phyloP scores from a whole-genome alignment of 106 monocot species.

The Acorus gramineus region DNA sequence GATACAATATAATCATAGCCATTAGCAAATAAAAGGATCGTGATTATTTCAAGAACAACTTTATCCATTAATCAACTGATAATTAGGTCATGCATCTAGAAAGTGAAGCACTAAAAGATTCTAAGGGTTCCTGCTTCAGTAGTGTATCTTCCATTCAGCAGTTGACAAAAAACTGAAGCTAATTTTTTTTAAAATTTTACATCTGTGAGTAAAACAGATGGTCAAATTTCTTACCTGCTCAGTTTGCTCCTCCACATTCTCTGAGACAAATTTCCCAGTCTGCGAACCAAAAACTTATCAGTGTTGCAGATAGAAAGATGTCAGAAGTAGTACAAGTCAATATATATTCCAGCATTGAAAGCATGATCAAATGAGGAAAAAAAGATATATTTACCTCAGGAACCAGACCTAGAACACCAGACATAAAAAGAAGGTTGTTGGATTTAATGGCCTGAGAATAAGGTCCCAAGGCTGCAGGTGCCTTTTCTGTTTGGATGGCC shows the following conservation, averaged over 20 bases:
- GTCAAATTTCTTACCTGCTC: constrained; percentile 47
- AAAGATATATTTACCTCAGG: constrained; percentile 59
- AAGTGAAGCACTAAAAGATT: no score
- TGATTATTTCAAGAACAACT: no score
- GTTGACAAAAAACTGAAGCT: no score
- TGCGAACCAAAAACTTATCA: constrained; percentile 14
- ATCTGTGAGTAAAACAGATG: background rate
- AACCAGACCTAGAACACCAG: constrained; percentile 82
- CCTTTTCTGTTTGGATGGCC: constrained; percentile 71
- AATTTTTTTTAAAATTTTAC: background rate
- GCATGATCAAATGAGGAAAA: background rate
- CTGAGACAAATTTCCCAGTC: constrained; percentile 86
- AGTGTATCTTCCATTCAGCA: no score
- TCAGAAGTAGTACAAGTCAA: no score
- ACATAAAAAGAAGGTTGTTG: constrained; percentile 84
- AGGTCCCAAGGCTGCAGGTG: constrained; percentile 92
- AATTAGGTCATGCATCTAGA: no score
- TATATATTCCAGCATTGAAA: no score
- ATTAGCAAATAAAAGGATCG: no score
- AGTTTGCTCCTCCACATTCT: constrained; percentile 69
- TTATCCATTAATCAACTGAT: no score
- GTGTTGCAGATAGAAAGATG: background rate
- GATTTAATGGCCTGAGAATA: constrained; percentile 97
- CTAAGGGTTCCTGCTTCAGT: no score
- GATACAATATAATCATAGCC: no score